Evolutionary conservation across 306 rosid genomes (phyloP), one percentile per base, ranked within the genome.

Genomic region (Alnus glutinosa): DNA sequence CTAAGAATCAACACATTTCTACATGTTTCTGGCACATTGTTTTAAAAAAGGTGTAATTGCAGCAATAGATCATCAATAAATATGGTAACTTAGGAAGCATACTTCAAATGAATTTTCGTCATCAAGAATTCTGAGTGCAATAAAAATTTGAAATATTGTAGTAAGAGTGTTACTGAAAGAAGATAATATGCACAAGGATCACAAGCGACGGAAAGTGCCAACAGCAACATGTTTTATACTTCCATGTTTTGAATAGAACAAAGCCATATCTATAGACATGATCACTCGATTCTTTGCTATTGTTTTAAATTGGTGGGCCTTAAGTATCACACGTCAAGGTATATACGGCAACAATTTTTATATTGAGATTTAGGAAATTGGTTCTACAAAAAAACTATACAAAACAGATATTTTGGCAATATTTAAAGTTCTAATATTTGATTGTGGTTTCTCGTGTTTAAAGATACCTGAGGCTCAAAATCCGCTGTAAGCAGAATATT

Each of bases 381-480:
- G 30, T 30, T 30, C 42, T 0, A 30, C 68, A 62, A 13, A 18
- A 67, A 67, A 42, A 67, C 23, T 7, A 42, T 42, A 1, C 5
- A 67, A 18, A 37, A 28, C 4, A 48, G 47, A 55, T 28, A 47
- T 18, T 61, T 50, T 49, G 57, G 46, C 39, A 55, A 37, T 16
- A 55, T 42, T 46, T 44, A 16, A 70, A 63, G 61, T 30, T 55
- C 42, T 0, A 49, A 59, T 23, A 7, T 34, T 44, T 18, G 63
- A 37, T 55, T 19, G 34, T 23, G 79, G 49, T 44, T 37, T 52
- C 28, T 76, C 72, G 85, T 74, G 51, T 57, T 62, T 62, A 70
- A 75, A 78, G 55, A 61, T 90, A 94, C 98, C 97, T 89, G 94
- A 10, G 98, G 92, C 75, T 85, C 97, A 76, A 83, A 94, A 77